phyloP scores from a whole-genome alignment of 2,329 filamentous ascomycete genomes.

The Nothophoma quercina region DNA sequence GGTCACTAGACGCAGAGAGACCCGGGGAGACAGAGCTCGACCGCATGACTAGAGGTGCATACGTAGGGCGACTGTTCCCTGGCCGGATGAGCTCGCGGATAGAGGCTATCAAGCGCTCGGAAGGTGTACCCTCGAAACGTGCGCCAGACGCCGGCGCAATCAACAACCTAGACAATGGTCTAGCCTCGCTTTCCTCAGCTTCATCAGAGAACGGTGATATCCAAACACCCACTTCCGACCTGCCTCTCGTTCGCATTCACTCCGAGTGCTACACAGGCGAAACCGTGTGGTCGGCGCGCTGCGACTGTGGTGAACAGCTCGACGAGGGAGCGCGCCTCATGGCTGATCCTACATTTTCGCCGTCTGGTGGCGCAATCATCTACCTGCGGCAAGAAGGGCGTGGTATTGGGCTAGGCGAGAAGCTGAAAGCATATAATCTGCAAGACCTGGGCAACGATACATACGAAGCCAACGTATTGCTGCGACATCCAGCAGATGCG shows the following conservation, averaged over 20 bases:
- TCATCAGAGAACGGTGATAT: constrained; percentile 42
- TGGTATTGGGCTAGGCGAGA: constrained; percentile 92
- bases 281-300: constrained; percentile 96
- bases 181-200: constrained; percentile 27
- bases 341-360: constrained; percentile 69
- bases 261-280: constrained; percentile 99
- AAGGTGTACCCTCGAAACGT: constrained; percentile 34
- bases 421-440: constrained; percentile 96
- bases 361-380: constrained; percentile 85
- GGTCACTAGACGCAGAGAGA: constrained; percentile 71
- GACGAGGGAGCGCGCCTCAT: constrained; percentile 96
- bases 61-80: constrained; percentile 85
- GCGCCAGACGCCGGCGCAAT: constrained; percentile 14
- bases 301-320: constrained; percentile 96
- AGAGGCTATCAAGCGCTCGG: constrained; percentile 57
- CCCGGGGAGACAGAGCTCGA: constrained; percentile 86
- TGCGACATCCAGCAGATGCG: constrained; percentile 93
- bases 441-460: constrained; percentile 98
- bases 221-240: constrained; percentile 42
- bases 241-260: constrained; percentile 91
- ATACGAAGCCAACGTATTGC: constrained; percentile 89
- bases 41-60: constrained; percentile 93
- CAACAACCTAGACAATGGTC: constrained; percentile 17
- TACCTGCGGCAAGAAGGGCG: constrained; percentile 96
- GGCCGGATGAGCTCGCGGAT: constrained; percentile 80